Base-by-base conservation (phyloP, 306 rosid species). In the Inga laurina region DNA sequence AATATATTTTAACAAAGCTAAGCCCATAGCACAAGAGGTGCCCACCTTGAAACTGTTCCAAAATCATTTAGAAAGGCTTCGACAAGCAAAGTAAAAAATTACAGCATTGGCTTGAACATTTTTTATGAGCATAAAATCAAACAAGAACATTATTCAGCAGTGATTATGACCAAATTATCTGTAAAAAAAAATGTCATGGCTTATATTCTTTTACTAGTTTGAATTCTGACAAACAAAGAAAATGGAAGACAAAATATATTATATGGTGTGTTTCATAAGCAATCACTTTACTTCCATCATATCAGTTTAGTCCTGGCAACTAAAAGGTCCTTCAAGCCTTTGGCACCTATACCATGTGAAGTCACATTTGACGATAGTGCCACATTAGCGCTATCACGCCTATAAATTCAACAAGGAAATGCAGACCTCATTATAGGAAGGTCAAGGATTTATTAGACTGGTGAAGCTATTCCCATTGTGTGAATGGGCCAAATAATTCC, bases 31-130 rank as follows among this genome's bases (percentile, higher is more conserved):
- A 75, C 27, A 72, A 49, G 73, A 72, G 52, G 44, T 65, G 30
- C 67, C 75, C 59, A 44, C 44, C 30, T 12, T 34, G 8, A 41
- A 64, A 61, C 82, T 79, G 57, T 59, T 43, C 54, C n/a, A n/a
- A 51, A 34, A 61, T 64, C 30, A 39, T 48, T 71, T 51, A 61
- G 64, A 48, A 49, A 77, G 46, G 52, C 65, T 44, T 24, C 56
- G 12, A 76, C 79, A 49, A 65, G 74, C 16, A 52, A 32, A 43
- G 51, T 57, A 39, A n/a, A 22, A 54, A 57, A 56, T 54, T 12
- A 76, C 67, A n/a, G 45, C 66, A 76, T n/a, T 76, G 52, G 39
- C 69, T 56, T 66, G 49, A 57, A 54, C 65, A 15, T 52, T 65
- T 16, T 48, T 48, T 11, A 39, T 9, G 27, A 61, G 35, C 41